Evolutionary conservation across 164 flowering plant species (phyloP).

Genomic region (Nelumbo lutea): DNA sequence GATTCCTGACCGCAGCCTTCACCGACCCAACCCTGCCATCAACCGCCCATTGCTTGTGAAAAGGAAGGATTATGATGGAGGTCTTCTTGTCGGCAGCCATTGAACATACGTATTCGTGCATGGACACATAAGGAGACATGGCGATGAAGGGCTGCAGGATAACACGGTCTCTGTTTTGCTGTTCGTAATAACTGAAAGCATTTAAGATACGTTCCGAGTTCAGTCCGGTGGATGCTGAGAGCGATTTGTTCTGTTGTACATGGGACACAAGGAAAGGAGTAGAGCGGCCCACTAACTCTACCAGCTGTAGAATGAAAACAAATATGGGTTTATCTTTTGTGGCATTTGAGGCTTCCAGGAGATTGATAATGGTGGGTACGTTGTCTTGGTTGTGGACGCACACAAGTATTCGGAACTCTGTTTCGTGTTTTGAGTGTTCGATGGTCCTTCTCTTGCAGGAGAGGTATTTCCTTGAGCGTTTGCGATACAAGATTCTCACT

Average conservation of each 20-base stretch:
- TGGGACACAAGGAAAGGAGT: constrained; percentile 8
- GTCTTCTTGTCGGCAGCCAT: constrained; percentile 31
- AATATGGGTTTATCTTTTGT: constrained; percentile 5
- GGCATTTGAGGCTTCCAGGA: constrained; percentile 9
- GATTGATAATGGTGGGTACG: constrained; percentile 4
- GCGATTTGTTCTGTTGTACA: neutral
- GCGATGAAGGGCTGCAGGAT: constrained; percentile 30
- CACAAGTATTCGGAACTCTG: constrained; percentile 10
- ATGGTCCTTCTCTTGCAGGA: constrained; percentile 4
- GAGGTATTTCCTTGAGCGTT: constrained; percentile 2
- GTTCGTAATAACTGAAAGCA: constrained; percentile 32
- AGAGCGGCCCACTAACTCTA: constrained; percentile 15
- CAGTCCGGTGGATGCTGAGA: no score
- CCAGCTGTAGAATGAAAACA: constrained; percentile 10
- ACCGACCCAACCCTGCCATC: constrained; percentile 22
- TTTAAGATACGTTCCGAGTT: constrained; percentile 21
- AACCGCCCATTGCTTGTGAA: constrained; percentile 40
- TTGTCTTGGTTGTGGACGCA: constrained; percentile 14
- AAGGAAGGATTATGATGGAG: constrained; percentile 42
- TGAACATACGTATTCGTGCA: constrained; percentile 47
- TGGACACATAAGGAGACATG: constrained; percentile 26
- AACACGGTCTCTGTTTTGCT: constrained; percentile 15
- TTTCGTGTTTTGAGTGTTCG: neutral
- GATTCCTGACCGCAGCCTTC: constrained; percentile 9
- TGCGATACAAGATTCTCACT: neutral